Conservation (phyloP, 495 filamentous ascomycete genomes). For the Endocarpon pusillum region DNA sequence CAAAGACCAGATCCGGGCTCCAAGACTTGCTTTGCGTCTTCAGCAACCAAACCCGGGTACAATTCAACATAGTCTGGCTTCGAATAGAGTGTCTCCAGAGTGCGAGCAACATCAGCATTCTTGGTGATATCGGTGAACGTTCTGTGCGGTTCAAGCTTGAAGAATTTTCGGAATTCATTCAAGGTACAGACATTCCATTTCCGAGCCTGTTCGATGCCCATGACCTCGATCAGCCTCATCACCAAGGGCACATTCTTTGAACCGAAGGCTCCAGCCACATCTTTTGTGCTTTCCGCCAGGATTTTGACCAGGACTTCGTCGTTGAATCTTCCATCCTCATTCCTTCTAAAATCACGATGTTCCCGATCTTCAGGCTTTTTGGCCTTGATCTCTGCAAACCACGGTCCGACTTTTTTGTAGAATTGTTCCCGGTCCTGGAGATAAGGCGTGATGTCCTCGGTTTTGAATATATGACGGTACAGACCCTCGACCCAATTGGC, state of each 20-base stretch:
- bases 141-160: slow-evolving; percentile 45
- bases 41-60: slow-evolving; percentile 27
- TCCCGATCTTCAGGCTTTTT: too few species aligned
- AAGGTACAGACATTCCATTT: slow-evolving; percentile 53
- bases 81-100: slow-evolving; percentile 49
- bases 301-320: slow-evolving; percentile 9
- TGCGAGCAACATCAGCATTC: slow-evolving; percentile 40
- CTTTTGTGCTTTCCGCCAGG: slow-evolving; percentile 10
- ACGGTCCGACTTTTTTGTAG: too few species aligned
- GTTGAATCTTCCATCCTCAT: slow-evolving; percentile 5
- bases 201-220: slow-evolving; percentile 56
- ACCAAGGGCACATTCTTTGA: slow-evolving; percentile 48
- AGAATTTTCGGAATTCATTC: slow-evolving; percentile 64
- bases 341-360: too few species aligned
- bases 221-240: slow-evolving; percentile 51
- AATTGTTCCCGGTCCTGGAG: too few species aligned
- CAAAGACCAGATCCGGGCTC: slow-evolving; percentile 23
- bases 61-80: slow-evolving; percentile 36
- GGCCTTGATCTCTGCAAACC: too few species aligned
- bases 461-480: too few species aligned
- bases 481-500: slow-evolving; percentile 27
- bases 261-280: slow-evolving; percentile 33
- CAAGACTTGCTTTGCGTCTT: slow-evolving; percentile 23
- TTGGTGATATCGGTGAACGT: slow-evolving; percentile 57
- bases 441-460: too few species aligned